Base-by-base conservation (phyloP, 1,139 yeast genomes). In the Wickerhamiella pararugosa region DNA sequence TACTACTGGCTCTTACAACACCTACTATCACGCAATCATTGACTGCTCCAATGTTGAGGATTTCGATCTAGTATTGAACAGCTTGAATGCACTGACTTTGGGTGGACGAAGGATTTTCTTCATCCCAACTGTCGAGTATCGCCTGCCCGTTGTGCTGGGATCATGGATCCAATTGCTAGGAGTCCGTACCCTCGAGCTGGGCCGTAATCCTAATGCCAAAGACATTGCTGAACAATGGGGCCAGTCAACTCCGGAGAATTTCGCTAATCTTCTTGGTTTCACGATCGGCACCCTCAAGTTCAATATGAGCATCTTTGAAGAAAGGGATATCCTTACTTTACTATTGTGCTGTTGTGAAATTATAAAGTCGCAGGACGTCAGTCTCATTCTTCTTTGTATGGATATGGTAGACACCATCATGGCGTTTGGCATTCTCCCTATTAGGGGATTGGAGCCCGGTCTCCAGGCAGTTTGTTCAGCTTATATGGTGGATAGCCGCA, bases 51-150 rank as follows among this genome's bases (percentile, higher is more conserved):
- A 62, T 34, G 53, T 62, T 6, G 64, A 60, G 45, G 93, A 80
- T 56, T 70, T 76, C 50, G 75, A 71, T 38, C 53, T 71, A 11
- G 75, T 76, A 42, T 54, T 82, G 10, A 53, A 57, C 9, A 77
- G 80, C 4, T 56, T 83, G 35, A 58, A 59, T 32, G 55, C 59
- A 0, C 63, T 83, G 38, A 75, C 93, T 0, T 66, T 69, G 33
- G 66, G 73, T 47, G 93, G 92, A 0, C 63, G 69, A 36, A 76
- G 76, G 43, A 61, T 79, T 37, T 71, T 70, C 44, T 82, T 76
- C 39, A 66, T 76, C 41, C 68, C 73, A 43, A 65, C 74, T 11
- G 69, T 70, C 33, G 56, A 56, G 2, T 55, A 53, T n/a, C 72
- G 75, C 30, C 57, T 79, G 40, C 60, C 69, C 5, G 53, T 56